phyloP scores from a whole-genome alignment of 371 early-diverging fungal genomes.

The Mucor irregularis region DNA sequence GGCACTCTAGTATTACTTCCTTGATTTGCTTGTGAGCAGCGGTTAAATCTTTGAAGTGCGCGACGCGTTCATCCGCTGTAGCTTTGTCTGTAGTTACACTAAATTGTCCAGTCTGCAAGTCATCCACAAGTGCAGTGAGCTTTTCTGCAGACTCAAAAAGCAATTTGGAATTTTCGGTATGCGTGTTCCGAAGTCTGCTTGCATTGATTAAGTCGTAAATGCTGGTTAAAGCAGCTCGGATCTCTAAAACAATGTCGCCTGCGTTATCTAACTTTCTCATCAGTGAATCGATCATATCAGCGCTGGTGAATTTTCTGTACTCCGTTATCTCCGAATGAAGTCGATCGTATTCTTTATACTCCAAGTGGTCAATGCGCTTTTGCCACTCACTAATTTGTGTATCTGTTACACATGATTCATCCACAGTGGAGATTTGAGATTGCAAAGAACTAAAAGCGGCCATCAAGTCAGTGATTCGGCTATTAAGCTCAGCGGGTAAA shows the following conservation, averaged over 20 bases:
- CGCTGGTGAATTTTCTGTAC: conserved; percentile 10
- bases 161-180: conserved; percentile 30
- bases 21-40: conserved; percentile 29
- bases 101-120: conserved; percentile 7
- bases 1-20: conserved; percentile 27
- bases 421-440: conserved; percentile 18
- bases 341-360: conserved; percentile 29
- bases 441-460: conserved; percentile 16
- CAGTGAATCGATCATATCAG: conserved; percentile 20
- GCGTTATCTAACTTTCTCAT: conserved; percentile 28
- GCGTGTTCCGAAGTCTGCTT: conserved; percentile 43
- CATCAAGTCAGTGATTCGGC: conserved; percentile 24
- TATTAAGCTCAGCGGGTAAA: conserved; percentile 32
- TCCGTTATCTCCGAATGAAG: conserved; percentile 19
- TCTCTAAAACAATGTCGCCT: conserved; percentile 30
- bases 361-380: conserved; percentile 34
- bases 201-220: conserved; percentile 45
- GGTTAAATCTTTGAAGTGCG: conserved; percentile 24
- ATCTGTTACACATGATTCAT: conserved; percentile 25
- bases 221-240: conserved; percentile 28
- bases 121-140: background rate
- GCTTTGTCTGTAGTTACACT: conserved; percentile 8
- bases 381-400: conserved; percentile 42
- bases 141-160: conserved; percentile 14
- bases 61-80: conserved; percentile 6